phyloP scores from a whole-genome alignment of 495 filamentous ascomycete genomes.

The Neurospora terricola region DNA sequence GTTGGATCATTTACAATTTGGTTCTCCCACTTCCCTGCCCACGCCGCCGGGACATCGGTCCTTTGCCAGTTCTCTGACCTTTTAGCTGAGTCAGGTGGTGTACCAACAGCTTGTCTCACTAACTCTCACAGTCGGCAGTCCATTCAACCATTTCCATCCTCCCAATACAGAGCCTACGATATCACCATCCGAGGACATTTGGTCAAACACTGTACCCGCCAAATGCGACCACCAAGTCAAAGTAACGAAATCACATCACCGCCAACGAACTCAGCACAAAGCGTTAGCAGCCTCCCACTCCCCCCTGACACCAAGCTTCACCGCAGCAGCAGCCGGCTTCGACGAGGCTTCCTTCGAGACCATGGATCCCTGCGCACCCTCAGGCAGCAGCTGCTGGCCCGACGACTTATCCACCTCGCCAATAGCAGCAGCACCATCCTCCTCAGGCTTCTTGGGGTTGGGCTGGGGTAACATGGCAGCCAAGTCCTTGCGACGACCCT shows the following conservation, averaged over 20 bases:
- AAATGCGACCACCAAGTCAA: not conserved
- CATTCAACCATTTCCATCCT: not conserved
- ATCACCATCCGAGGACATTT: not conserved
- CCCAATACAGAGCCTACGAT: not conserved
- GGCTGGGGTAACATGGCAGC: not conserved
- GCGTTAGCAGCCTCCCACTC: not conserved
- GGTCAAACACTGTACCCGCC: not conserved
- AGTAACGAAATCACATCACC: not conserved
- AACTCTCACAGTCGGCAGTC: not conserved
- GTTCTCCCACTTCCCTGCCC: not conserved
- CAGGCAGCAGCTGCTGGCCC: not conserved
- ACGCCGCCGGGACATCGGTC: not conserved
- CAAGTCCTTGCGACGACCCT: conserved; percentile 14
- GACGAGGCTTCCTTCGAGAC: not conserved
- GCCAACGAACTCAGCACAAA: not conserved
- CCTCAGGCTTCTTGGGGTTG: not conserved
- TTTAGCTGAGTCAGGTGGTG: not conserved
- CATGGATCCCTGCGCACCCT: not conserved
- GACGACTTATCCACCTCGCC: too few relatives aligned
- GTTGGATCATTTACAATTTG: not conserved
- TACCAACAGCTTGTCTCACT: not conserved
- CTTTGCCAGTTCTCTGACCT: not conserved
- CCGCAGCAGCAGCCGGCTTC: not conserved
- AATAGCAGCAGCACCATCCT: not conserved
- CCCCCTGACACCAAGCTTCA: not conserved